Evolutionary conservation across 2,329 filamentous ascomycete species (phyloP).

Genomic region (Colletotrichum zoysiae): DNA sequence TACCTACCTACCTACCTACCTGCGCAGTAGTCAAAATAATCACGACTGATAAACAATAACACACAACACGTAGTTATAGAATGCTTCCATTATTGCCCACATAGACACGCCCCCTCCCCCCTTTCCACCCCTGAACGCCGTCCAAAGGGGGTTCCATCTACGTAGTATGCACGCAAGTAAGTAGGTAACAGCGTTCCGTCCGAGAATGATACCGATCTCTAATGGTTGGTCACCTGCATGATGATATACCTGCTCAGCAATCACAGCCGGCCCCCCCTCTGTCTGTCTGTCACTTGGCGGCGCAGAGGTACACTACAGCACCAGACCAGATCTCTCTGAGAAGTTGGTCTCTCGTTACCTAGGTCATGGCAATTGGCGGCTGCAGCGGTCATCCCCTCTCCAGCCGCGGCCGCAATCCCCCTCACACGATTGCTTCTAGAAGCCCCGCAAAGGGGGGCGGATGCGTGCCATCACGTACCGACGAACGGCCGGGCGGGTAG

Average conservation of each 20-base stretch:
- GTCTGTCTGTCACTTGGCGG: neutral
- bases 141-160: neutral
- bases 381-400: slow-evolving; percentile 34
- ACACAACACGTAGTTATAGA: slow-evolving; percentile 3
- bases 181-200: slow-evolving; percentile 13
- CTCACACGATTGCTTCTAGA: slow-evolving; percentile 33
- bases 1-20: too few species aligned
- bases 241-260: slow-evolving; percentile 2
- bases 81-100: neutral
- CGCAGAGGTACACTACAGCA: neutral
- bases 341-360: slow-evolving; percentile 2
- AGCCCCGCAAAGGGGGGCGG: slow-evolving; percentile 26
- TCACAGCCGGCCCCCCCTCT: neutral
- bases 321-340: neutral
- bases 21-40: neutral
- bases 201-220: slow-evolving; percentile 26
- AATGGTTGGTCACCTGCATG: slow-evolving; percentile 29
- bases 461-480: slow-evolving; percentile 4
- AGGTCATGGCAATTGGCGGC: slow-evolving; percentile 21
- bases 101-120: neutral
- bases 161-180: too few species aligned
- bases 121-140: neutral
- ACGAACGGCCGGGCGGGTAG: slow-evolving; percentile 4
- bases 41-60: slow-evolving; percentile 28
- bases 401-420: slow-evolving; percentile 6